Evolutionary conservation across 2,329 filamentous ascomycete species (phyloP).

Genomic region (Dactylellina parvicollis): DNA sequence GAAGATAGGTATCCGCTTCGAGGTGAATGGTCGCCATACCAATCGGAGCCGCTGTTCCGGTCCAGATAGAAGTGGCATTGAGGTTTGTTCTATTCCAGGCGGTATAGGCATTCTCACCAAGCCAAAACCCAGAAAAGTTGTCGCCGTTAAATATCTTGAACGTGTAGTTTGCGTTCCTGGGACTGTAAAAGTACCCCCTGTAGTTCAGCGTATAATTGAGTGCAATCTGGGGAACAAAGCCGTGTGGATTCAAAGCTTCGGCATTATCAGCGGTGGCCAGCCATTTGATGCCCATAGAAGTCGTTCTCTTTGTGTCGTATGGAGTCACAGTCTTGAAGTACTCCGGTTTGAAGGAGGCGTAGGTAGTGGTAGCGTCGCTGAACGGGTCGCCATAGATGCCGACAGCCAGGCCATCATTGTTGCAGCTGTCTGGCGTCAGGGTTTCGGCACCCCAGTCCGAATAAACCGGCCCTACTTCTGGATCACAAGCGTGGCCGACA

Average conservation of each 20-base stretch:
- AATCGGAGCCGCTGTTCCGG: neutral
- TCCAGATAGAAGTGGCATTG: slow-evolving; percentile 1
- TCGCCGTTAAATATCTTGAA: slow-evolving; percentile 2
- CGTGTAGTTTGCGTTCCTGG: neutral
- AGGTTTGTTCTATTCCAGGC: neutral
- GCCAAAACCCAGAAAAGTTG: slow-evolving; percentile 14
- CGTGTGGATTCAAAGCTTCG: neutral
- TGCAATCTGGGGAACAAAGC: neutral
- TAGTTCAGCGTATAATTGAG: slow-evolving; percentile 11
- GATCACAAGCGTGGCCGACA: neutral
- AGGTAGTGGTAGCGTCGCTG: neutral
- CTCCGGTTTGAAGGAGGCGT: slow-evolving; percentile 1
- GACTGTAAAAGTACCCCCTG: slow-evolving; percentile 6
- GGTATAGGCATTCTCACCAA: neutral
- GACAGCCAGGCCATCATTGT: slow-evolving; percentile 4
- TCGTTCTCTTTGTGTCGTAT: neutral
- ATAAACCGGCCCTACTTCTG: neutral
- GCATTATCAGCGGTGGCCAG: neutral
- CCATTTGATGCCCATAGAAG: neutral
- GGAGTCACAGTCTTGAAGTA: slow-evolving; percentile 8
- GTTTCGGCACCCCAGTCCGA: slow-evolving; percentile 7
- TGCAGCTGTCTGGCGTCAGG: neutral
- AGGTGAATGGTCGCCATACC: neutral
- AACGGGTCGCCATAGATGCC: slow-evolving; percentile 6
- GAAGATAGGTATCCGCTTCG: neutral